Conservation (phyloP, 2,329 filamentous ascomycete species). For the Aspergillus fijiensis region DNA sequence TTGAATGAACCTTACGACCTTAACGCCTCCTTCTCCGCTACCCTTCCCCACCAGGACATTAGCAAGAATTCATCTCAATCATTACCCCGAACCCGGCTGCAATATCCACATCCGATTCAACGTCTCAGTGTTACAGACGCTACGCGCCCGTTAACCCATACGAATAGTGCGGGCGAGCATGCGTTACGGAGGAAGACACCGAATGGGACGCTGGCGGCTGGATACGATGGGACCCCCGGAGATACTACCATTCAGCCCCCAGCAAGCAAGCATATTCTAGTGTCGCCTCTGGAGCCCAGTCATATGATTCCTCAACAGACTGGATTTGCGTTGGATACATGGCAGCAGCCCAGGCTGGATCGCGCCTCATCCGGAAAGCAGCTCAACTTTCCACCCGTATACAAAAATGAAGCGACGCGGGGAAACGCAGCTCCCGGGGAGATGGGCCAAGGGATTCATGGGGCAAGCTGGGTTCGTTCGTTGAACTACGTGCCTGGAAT, state of each 20-base stretch:
- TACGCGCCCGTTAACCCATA: constrained; percentile 23
- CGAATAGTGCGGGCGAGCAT: constrained; percentile 57
- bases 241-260: constrained; percentile 72
- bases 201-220: constrained; percentile 85
- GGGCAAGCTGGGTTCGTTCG: constrained; percentile 43
- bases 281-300: constrained; percentile 58
- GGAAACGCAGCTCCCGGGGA: constrained; percentile 30
- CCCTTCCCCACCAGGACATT: constrained; percentile 27
- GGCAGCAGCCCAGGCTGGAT: constrained; percentile 33
- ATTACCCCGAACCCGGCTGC: constrained; percentile 33
- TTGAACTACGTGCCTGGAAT: constrained; percentile 53
- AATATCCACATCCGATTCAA: constrained; percentile 43
- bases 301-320: constrained; percentile 34
- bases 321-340: constrained; percentile 33
- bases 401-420: constrained; percentile 35
- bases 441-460: constrained; percentile 33
- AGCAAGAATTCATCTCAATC: constrained; percentile 29
- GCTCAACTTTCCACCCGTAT: constrained; percentile 41
- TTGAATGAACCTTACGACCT: constrained; percentile 33
- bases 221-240: constrained; percentile 80
- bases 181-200: constrained; percentile 89
- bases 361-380: constrained; percentile 31
- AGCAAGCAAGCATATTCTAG: constrained; percentile 77
- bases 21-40: constrained; percentile 26
- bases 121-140: constrained; percentile 33